Base-by-base conservation (phyloP, 495 filamentous ascomycete species). In the Talaromyces ruber region DNA sequence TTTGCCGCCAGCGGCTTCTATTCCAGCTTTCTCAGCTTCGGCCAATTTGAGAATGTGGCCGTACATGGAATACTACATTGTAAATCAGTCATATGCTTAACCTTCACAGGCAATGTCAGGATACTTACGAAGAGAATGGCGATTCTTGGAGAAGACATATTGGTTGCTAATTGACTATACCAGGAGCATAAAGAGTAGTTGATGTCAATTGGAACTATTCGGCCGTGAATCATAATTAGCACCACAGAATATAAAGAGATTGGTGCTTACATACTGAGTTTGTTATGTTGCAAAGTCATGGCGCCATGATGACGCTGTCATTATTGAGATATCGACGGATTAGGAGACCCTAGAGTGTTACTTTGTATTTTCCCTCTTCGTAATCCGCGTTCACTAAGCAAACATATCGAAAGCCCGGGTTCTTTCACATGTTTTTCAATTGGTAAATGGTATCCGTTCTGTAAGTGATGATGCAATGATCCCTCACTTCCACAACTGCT, bases 21-120 rank as follows among this genome's bases (percentile, higher is more conserved):
- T 90, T 72, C 94, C 94, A 66, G 81, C 86, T 81, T 90, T 88
- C 78, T 97, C 92, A 58, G 93, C 92, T 71, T 91, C 86, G 69
- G 93, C 94, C 67, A 98, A 75, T 74, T 84, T 78, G 70, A 80
- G 68, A 76, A 97, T 90, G 77, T 98, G 93, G 75, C 94, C 93
- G 77, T 95, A 97, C 82, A 92, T 90, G 65, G 93, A 97, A 80
- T 98, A 98, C 91, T 96, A 67, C 18, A 45, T 45, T 51, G 39
- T 59, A 52, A 59, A 32, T 28, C 51, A 54, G 16, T 14, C 6
- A 2, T 29, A 14, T 14, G 51, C 12, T 62, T 52, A 53, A 51
- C 64, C n/a, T 45, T 2, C 6, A 22, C 11, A 14, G 25, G 55
- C 30, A 55, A 26, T 66, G 68, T 67, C 61, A 12, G 50, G 39